Conservation (phyloP, 2,329 filamentous ascomycete genomes). For the Alternaria sp. region DNA sequence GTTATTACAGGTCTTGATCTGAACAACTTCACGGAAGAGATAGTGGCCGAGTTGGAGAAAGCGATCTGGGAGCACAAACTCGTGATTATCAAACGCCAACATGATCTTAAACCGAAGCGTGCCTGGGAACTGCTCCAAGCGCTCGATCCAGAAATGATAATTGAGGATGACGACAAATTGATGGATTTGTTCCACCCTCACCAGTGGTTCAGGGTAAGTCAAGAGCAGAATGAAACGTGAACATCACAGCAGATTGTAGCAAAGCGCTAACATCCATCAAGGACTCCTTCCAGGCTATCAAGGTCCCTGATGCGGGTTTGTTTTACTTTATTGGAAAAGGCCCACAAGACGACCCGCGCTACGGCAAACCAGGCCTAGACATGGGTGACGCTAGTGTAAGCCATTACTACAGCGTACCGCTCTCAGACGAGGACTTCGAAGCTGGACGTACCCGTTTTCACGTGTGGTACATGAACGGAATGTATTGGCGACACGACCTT, state of each 20-base stretch:
- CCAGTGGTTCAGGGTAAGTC: not conserved
- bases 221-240: not conserved
- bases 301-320: conserved; percentile 1
- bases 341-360: not conserved
- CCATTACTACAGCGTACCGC: conserved; percentile 1
- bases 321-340: conserved; percentile 7
- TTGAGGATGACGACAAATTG: not conserved
- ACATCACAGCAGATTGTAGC: not conserved
- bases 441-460: conserved; percentile 5
- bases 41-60: not conserved
- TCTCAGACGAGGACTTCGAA: conserved; percentile 2
- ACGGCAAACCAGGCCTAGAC: not conserved
- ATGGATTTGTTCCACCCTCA: not conserved
- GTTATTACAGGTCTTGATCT: conserved; percentile 5
- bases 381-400: not conserved
- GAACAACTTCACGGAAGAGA: not conserved
- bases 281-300: not conserved
- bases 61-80: conserved; percentile 1
- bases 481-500: not conserved
- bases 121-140: not conserved
- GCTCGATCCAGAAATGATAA: not conserved
- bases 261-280: not conserved
- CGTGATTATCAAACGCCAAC: conserved; percentile 3
- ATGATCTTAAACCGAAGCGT: not conserved
- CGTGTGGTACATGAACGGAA: not conserved